Evolutionary conservation across 768 basidiomycete species (phyloP), one percentile per base, ranked within the genome.

Genomic region (Tricholoma furcatifolium): DNA sequence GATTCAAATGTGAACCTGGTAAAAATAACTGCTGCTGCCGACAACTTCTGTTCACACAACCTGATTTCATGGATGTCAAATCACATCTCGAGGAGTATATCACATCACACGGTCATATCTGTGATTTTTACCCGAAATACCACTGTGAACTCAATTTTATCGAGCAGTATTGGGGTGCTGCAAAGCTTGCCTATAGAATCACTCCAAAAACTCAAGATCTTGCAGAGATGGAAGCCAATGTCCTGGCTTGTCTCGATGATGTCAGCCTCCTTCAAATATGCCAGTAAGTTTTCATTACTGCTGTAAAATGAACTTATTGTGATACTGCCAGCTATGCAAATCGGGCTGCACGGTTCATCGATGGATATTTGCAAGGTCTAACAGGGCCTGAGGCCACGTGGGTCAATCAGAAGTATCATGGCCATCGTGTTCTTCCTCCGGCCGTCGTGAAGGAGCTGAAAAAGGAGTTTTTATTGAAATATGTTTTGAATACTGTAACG

Each of bases 61-160:
- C 43, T 32, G 56, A 62, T 50, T 62, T 62, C 43, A 34, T 57
- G 2, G 42, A 55, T 10, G 60, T 66, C 17, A 61, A 66, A 47
- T 68, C 66, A 1, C 32, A 50, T 8, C 59, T 74, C 2, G 56
- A 73, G 51, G 55, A 53, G 12, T 24, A 55, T 9, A 63, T 66
- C 51, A 53, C 58, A 8, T 47, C 50, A 0, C 23, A 54, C 0
- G 71, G 71, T 1, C 55, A 70, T 49, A 30, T 61, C 15, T 62
- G 63, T 50, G 50, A 72, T 12, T 75, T 75, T 52, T 62, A 69
- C 10, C 72, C 69, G 1, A 74, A 76, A 59, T 34, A 60, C 73
- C 70, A n/a, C n/a, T n/a, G n/a, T n/a, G n/a, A n/a, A n/a, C n/a
- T n/a, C n/a, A n/a, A n/a, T n/a, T n/a, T n/a, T n/a, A n/a, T n/a